phyloP scores from a whole-genome alignment of 1,284 basidiomycete genomes.

The Naganishia liquefaciens region DNA sequence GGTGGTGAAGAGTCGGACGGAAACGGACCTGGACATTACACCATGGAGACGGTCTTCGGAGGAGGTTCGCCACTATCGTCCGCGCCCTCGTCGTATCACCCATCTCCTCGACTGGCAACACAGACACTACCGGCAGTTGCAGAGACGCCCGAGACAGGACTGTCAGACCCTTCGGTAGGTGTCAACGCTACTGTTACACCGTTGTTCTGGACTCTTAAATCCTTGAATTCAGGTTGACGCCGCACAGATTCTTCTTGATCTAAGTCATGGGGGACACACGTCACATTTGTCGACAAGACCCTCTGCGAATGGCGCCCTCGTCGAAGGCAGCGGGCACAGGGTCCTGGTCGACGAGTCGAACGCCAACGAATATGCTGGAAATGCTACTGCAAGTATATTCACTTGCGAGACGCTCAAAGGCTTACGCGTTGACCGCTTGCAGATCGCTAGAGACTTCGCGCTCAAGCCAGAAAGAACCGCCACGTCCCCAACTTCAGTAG shows the following conservation, averaged over 20 bases:
- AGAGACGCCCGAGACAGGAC: background rate
- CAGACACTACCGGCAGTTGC: conserved; percentile 2
- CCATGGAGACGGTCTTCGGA: conserved; percentile 29
- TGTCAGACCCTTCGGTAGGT: background rate
- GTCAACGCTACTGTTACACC: background rate
- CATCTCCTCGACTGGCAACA: conserved; percentile 6
- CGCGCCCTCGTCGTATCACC: conserved; percentile 19
- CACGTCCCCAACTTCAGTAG: background rate
- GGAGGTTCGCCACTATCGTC: conserved; percentile 34
- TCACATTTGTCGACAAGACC: too few relatives aligned
- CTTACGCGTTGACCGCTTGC: too few relatives aligned
- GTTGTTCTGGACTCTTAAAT: background rate
- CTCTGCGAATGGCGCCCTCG: too few relatives aligned
- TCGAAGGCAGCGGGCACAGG: background rate
- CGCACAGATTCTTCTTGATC: conserved; percentile 15
- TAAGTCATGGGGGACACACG: conserved; percentile 5
- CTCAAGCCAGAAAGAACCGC: background rate
- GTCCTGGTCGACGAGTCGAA: background rate
- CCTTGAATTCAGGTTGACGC: conserved; percentile 12
- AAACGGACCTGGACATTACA: conserved; percentile 5
- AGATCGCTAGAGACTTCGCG: too few relatives aligned
- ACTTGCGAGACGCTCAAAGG: too few relatives aligned
- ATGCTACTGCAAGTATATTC: too few relatives aligned
- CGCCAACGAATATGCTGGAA: background rate
- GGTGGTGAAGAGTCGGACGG: background rate